Base-by-base conservation (phyloP, 1,139 yeast genomes). In the Taiozyma onychis region DNA sequence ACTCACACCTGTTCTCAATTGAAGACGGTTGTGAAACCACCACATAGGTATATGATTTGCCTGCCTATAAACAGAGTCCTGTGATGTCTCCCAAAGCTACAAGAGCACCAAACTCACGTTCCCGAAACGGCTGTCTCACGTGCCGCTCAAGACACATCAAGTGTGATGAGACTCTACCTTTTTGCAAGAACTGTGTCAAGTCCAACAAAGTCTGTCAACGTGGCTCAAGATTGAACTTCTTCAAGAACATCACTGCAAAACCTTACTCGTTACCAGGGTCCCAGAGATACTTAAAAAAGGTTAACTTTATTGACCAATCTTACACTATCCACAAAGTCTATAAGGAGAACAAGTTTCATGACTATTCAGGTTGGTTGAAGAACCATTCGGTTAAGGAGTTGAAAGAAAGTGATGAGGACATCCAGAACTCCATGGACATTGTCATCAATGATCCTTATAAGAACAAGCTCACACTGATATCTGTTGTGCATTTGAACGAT, bases 71-170 rank as follows among this genome's bases (percentile, higher is more conserved):
- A 30, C 16, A 30, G 34, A 30, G 34, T 30, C 5, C 34, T 35
- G 18, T 2, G 10, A 39, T 39, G 42, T 22, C 42, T 13, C 42
- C 22, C 18, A 30, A 30, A 18, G 27, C 39, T 18, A 27, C 44
- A 5, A 39, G 13, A 39, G 3, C n/a, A 16, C 42, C 26, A 22
- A 39, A 39, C 27, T 39, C 42, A 39, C 18, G 76, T 46, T 74
- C 78, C 2, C 64, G 66, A 48, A 66, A 65, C 47, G 80, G 80
- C 1, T 75, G 80, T 54, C 59, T 74, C 22, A 74, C 77, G 0
- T 76, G 80, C 54, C 74, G 76, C 49, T 63, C 68, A 18, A 63
- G 79, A 43, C 76, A 75, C 62, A 75, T 75, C 60, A 76, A 75
- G 57, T 76, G 80, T 57, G 71, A 75, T 54, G 80, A 76, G 56